Evolutionary conservation across 2,329 filamentous ascomycete species (phyloP).

Genomic region (Clarireedia paspali): DNA sequence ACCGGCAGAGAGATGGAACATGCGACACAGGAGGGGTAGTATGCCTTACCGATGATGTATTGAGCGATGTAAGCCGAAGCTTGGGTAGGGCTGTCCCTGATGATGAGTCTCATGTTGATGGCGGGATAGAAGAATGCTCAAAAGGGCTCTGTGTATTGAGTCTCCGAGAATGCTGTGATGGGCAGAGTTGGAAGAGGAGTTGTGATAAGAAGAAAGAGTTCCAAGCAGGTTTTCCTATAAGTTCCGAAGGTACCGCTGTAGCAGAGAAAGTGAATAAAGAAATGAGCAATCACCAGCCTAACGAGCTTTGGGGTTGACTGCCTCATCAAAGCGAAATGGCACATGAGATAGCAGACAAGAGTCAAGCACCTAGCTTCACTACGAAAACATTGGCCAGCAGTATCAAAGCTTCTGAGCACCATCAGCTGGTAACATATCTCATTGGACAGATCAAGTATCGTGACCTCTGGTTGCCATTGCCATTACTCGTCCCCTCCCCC

Average conservation of each 20-base stretch:
- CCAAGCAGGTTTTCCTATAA: too few species aligned
- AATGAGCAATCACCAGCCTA: not conserved
- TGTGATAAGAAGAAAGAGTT: not conserved
- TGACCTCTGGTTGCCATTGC: not conserved
- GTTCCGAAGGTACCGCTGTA: not conserved
- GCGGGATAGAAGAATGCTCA: not conserved
- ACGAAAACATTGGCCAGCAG: not conserved
- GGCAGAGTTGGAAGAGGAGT: not conserved
- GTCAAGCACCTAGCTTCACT: not conserved
- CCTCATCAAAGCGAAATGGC: not conserved
- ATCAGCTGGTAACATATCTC: not conserved
- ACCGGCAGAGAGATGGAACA: not conserved
- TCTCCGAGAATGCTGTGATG: not conserved
- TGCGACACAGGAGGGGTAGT: too few species aligned
- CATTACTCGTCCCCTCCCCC: not conserved
- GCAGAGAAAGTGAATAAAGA: not conserved
- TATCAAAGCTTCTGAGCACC: not conserved
- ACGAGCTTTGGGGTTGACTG: not conserved
- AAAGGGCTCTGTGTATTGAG: not conserved
- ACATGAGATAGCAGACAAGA: not conserved
- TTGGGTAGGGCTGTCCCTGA: slow-evolving; percentile 61
- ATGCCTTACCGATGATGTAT: slow-evolving; percentile 61
- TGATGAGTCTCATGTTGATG: slow-evolving; percentile 69
- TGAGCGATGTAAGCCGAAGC: slow-evolving; percentile 73
- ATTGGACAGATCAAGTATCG: slow-evolving; percentile 1